Conservation (phyloP, 495 filamentous ascomycete genomes). For the Talaromyces adpressus region DNA sequence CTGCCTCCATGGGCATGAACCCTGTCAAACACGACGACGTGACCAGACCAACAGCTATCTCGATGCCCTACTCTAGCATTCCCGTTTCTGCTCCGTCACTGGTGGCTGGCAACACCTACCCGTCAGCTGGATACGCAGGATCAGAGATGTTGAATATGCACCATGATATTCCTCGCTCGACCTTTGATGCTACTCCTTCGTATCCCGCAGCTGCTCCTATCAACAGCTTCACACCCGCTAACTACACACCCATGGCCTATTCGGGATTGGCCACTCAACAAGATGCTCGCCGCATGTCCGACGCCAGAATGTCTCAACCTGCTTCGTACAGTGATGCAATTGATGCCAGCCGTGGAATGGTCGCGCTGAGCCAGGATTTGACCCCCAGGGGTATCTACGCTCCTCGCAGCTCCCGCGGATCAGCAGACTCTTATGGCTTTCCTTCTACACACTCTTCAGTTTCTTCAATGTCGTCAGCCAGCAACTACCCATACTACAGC, state of each 20-base stretch:
- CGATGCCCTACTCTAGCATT: conserved; percentile 67
- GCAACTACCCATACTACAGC: conserved; percentile 68
- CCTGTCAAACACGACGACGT: conserved; percentile 50
- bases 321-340: conserved; percentile 42
- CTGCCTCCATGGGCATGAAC: conserved; percentile 43
- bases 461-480: conserved; percentile 86
- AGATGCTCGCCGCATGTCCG: conserved; percentile 72
- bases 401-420: conserved; percentile 56
- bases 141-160: conserved; percentile 67
- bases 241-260: conserved; percentile 50
- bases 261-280: conserved; percentile 49
- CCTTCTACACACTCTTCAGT: conserved; percentile 85
- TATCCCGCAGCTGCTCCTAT: conserved; percentile 62
- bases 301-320: conserved; percentile 35
- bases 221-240: conserved; percentile 56
- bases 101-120: conserved; percentile 62
- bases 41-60: conserved; percentile 53
- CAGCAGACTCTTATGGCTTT: conserved; percentile 90
- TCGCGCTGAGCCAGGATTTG: conserved; percentile 81
- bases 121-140: conserved; percentile 54
- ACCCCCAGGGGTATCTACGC: conserved; percentile 87
- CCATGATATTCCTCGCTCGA: conserved; percentile 57
- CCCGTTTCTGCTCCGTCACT: conserved; percentile 66
- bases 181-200: conserved; percentile 51
- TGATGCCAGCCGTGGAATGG: conserved; percentile 83